Conservation (phyloP, 768 basidiomycete genomes). For the Phaeolepiota aurea region DNA sequence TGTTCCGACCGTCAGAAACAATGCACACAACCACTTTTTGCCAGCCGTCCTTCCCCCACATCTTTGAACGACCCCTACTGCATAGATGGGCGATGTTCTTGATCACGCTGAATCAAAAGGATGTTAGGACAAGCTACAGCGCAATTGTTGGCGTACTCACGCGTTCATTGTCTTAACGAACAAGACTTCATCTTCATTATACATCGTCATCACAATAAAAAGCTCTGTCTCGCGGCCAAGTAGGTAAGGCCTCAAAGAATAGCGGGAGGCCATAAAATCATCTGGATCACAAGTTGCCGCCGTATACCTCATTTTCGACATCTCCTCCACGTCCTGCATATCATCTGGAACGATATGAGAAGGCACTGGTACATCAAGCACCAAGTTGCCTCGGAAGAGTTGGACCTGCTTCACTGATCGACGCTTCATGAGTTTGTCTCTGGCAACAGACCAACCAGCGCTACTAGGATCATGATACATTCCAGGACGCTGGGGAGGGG, state of each 20-base stretch:
- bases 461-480: constrained; percentile 37
- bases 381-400: constrained; percentile 75
- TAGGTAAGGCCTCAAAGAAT: constrained; percentile 73
- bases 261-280: constrained; percentile 71
- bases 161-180: constrained; percentile 81
- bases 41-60: constrained; percentile 86
- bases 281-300: constrained; percentile 88
- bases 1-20: constrained; percentile 78
- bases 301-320: constrained; percentile 81
- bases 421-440: constrained; percentile 78
- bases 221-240: constrained; percentile 80
- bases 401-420: constrained; percentile 74
- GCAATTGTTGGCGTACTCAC: constrained; percentile 28
- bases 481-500: constrained; percentile 52
- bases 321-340: constrained; percentile 58
- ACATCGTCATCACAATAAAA: constrained; percentile 96
- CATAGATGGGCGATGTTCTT: constrained; percentile 83
- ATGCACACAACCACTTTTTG: constrained; percentile 86
- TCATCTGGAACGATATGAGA: constrained; percentile 67
- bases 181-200: constrained; percentile 82
- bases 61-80: constrained; percentile 59
- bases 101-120: constrained; percentile 51
- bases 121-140: constrained; percentile 4
- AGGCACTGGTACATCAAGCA: constrained; percentile 78
- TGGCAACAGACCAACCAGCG: constrained; percentile 56